Evolutionary conservation across 768 basidiomycete genomes (phyloP).

Genomic region (Russula ochroleuca): DNA sequence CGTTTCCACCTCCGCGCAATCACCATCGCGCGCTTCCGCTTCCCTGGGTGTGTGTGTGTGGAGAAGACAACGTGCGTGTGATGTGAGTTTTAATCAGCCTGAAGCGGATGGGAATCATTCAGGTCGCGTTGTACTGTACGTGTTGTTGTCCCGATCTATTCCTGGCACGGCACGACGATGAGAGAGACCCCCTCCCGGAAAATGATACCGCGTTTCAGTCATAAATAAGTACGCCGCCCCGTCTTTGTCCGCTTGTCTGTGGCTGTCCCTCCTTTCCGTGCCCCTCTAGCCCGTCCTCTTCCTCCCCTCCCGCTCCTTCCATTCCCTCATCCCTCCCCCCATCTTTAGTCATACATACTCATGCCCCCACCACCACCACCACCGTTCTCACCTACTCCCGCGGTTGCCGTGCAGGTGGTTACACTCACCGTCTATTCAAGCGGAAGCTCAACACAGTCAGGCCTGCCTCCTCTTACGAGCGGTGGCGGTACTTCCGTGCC

Average conservation of each 20-base stretch:
- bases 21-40: too few species aligned
- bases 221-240: slow-evolving; percentile 11
- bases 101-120: too few species aligned
- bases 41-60: background rate
- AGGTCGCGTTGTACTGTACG: too few species aligned
- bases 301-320: too few species aligned
- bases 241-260: background rate
- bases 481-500: slow-evolving; percentile 35
- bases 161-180: too few species aligned
- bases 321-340: background rate
- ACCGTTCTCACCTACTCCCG: background rate
- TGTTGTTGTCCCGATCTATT: too few species aligned
- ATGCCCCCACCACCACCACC: slow-evolving; percentile 6
- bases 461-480: slow-evolving; percentile 7
- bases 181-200: background rate
- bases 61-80: background rate
- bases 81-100: background rate
- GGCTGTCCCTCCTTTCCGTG: background rate
- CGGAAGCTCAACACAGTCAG: background rate
- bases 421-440: slow-evolving; percentile 12
- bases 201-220: background rate
- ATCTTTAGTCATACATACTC: background rate
- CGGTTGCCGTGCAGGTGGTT: background rate
- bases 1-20: background rate
- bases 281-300: background rate